phyloP scores from a whole-genome alignment of 2,329 filamentous ascomycete species.

The Colletotrichum truncatum region DNA sequence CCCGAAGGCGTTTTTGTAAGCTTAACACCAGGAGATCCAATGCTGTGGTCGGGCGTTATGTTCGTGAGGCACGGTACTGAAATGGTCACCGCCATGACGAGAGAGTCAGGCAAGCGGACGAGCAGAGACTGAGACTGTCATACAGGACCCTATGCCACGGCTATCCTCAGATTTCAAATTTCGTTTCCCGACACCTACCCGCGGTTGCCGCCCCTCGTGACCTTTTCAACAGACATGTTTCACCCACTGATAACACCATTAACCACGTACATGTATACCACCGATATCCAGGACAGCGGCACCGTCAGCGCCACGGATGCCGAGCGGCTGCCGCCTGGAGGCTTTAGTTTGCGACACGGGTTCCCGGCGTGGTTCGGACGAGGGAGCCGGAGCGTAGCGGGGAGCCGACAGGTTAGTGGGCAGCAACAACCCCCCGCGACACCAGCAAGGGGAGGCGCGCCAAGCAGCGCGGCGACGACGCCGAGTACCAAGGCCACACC shows the following conservation, averaged over 20 bases:
- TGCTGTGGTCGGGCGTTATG: slow-evolving; percentile 88
- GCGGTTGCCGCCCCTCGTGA: slow-evolving; percentile 80
- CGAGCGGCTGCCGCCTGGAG: slow-evolving; percentile 84
- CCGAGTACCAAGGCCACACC: slow-evolving; percentile 42
- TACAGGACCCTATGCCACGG: slow-evolving; percentile 86
- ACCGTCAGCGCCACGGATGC: slow-evolving; percentile 86
- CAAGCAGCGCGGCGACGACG: slow-evolving; percentile 37
- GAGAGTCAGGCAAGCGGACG: not conserved
- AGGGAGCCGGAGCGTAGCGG: slow-evolving; percentile 50
- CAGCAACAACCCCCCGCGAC: slow-evolving; percentile 42
- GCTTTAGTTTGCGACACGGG: slow-evolving; percentile 89
- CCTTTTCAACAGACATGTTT: slow-evolving; percentile 92
- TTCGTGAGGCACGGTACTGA: slow-evolving; percentile 85
- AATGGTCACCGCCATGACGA: not conserved
- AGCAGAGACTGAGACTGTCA: slow-evolving; percentile 14
- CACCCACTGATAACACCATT: slow-evolving; percentile 92
- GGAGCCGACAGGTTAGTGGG: slow-evolving; percentile 51
- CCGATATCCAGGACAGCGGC: slow-evolving; percentile 77
- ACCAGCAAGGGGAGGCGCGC: slow-evolving; percentile 34
- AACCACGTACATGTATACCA: slow-evolving; percentile 94
- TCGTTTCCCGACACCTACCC: slow-evolving; percentile 87
- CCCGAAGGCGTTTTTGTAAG: slow-evolving; percentile 89
- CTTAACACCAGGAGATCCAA: slow-evolving; percentile 82
- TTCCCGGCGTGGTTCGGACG: slow-evolving; percentile 91
- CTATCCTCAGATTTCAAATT: slow-evolving; percentile 89